Evolutionary conservation across 371 early-diverging fungal genomes (phyloP).

Genomic region (Lichtheimia ramosa): DNA sequence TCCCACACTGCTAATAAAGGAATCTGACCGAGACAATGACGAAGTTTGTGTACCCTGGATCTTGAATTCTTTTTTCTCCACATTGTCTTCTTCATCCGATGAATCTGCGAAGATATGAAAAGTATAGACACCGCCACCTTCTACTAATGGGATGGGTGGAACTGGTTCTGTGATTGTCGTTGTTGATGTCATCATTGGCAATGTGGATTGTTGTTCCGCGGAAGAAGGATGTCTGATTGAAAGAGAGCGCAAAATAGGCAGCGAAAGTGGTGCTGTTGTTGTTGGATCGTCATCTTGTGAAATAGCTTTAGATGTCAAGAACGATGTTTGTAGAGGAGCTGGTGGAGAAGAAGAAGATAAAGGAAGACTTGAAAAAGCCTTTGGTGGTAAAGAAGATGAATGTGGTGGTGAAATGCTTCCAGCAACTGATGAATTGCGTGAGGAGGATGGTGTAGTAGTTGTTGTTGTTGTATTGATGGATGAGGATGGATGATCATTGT

Average conservation of each 20-base stretch:
- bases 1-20: too few relatives aligned
- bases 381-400: too few relatives aligned
- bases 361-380: too few relatives aligned
- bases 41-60: too few relatives aligned
- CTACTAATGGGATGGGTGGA: not conserved
- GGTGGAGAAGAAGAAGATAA: not conserved
- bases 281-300: too few relatives aligned
- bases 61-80: too few relatives aligned
- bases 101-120: slow-evolving; percentile 2
- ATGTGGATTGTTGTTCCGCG: not conserved
- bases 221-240: too few relatives aligned
- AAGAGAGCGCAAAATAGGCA: too few relatives aligned
- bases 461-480: not conserved
- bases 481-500: not conserved
- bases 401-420: not conserved
- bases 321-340: not conserved
- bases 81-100: not conserved
- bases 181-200: not conserved
- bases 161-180: not conserved
- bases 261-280: too few relatives aligned
- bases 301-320: not conserved
- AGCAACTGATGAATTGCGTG: not conserved
- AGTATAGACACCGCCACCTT: slow-evolving; percentile 7
- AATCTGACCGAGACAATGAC: too few relatives aligned
- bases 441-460: not conserved